phyloP scores from a whole-genome alignment of 805 yeast species.

The Candida quercuum region DNA sequence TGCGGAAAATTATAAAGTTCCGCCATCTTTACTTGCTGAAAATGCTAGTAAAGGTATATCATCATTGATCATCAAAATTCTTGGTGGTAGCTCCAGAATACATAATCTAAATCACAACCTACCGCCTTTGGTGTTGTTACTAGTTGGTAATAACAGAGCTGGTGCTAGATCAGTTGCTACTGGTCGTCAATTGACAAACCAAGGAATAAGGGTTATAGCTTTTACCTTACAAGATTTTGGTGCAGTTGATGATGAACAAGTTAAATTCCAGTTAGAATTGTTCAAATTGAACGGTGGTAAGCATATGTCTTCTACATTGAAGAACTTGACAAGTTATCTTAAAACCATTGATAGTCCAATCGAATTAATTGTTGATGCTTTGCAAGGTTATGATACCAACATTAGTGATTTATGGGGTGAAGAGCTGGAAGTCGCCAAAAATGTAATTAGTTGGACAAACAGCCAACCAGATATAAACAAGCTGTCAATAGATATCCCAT shows the following conservation, averaged over 20 bases:
- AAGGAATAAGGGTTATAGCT: constrained; percentile 61
- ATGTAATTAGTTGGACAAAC: constrained; percentile 62
- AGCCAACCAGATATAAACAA: constrained; percentile 37
- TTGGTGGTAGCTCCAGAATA: constrained; percentile 69
- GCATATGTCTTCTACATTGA: constrained; percentile 31
- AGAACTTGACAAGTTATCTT: constrained; percentile 31
- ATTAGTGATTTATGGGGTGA: constrained; percentile 46
- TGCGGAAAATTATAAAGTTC: constrained; percentile 46
- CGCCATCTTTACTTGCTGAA: constrained; percentile 47
- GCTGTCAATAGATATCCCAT: constrained; percentile 73
- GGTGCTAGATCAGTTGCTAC: constrained; percentile 75
- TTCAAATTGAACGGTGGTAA: constrained; percentile 70
- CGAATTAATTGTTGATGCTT: constrained; percentile 75
- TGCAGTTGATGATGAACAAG: constrained; percentile 19
- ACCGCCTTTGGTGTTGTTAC: constrained; percentile 67
- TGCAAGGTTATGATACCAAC: constrained; percentile 77
- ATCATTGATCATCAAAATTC: constrained; percentile 47
- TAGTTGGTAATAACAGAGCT: constrained; percentile 70
- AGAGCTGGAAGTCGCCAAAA: constrained; percentile 34
- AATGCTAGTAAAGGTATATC: constrained; percentile 66
- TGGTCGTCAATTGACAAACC: constrained; percentile 73
- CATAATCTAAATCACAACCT: constrained; percentile 66
- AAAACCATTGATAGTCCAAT: constrained; percentile 62
- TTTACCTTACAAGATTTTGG: constrained; percentile 11
- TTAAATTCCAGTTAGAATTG: constrained; percentile 45